Evolutionary conservation across 2,329 filamentous ascomycete genomes (phyloP).

Genomic region (Fusarium humuli): DNA sequence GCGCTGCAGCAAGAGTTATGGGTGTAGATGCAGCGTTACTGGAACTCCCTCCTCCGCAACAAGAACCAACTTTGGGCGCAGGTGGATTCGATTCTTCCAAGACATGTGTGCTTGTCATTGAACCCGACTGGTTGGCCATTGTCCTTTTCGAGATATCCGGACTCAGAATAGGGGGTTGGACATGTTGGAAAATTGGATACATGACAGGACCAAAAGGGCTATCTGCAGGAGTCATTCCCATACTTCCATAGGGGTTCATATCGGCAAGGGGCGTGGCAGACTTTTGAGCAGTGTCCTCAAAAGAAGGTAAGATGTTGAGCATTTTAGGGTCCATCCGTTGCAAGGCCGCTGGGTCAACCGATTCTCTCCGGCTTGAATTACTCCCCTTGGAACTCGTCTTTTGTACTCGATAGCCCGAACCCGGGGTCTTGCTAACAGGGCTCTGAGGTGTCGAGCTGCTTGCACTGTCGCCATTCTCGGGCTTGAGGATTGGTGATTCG

Average conservation of each 20-base stretch:
- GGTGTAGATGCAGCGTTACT: conserved; percentile 18
- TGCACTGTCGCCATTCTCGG: conserved; percentile 44
- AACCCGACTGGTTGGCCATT: conserved; percentile 36
- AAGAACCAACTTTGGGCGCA: conserved; percentile 49
- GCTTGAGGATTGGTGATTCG: conserved; percentile 37
- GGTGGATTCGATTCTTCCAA: conserved; percentile 26
- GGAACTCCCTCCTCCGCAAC: conserved; percentile 48
- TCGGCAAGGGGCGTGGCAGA: conserved; percentile 42
- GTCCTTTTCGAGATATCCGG: conserved; percentile 28
- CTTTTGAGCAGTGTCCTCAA: conserved; percentile 45
- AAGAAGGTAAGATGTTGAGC: conserved; percentile 60
- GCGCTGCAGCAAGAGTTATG: conserved; percentile 30
- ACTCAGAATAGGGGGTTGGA: conserved; percentile 43
- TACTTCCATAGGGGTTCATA: conserved; percentile 45
- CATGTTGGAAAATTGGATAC: conserved; percentile 50
- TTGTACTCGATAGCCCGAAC: conserved; percentile 58
- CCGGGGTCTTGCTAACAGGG: conserved; percentile 47
- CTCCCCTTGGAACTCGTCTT: conserved; percentile 56
- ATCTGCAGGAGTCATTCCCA: conserved; percentile 47
- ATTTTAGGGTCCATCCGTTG: conserved; percentile 66
- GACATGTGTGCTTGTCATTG: conserved; percentile 38
- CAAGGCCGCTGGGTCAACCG: conserved; percentile 61
- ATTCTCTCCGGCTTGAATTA: conserved; percentile 56
- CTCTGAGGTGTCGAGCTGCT: conserved; percentile 47
- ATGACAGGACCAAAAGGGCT: conserved; percentile 44